Evolutionary conservation across 805 yeast species (phyloP).

Genomic region (Metahyphopichia silvanorum): DNA sequence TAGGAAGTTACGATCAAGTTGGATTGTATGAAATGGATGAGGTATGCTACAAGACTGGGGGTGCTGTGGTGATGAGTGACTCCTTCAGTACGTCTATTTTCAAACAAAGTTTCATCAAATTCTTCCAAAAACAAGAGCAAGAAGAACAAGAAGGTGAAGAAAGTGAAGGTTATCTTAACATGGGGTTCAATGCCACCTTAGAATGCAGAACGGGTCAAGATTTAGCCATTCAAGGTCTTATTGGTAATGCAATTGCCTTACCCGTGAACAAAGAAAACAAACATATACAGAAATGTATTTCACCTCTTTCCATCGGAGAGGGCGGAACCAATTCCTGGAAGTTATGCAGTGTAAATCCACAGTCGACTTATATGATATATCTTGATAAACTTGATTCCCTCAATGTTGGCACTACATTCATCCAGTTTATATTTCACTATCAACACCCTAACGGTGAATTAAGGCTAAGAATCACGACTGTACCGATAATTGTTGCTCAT

Average conservation of each 20-base stretch:
- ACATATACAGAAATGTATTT: slow-evolving; percentile 20
- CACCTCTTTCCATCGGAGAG: slow-evolving; percentile 41
- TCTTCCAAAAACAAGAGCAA: slow-evolving; percentile 38
- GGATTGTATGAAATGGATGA: slow-evolving; percentile 67
- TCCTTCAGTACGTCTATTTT: slow-evolving; percentile 66
- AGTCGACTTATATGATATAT: slow-evolving; percentile 56
- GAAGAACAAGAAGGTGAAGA: slow-evolving; percentile 8
- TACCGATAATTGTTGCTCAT: slow-evolving; percentile 42
- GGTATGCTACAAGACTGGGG: slow-evolving; percentile 57
- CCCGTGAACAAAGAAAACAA: slow-evolving; percentile 21
- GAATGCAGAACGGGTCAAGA: slow-evolving; percentile 53
- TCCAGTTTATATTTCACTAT: slow-evolving; percentile 59
- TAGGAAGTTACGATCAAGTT: slow-evolving; percentile 68
- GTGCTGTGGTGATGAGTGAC: slow-evolving; percentile 59
- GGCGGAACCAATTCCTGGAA: slow-evolving; percentile 60
- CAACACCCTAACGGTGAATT: slow-evolving; percentile 59
- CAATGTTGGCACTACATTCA: slow-evolving; percentile 26
- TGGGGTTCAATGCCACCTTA: slow-evolving; percentile 59
- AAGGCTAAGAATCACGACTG: slow-evolving; percentile 60
- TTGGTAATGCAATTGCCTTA: slow-evolving; percentile 60
- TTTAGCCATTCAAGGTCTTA: slow-evolving; percentile 53
- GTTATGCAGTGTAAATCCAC: slow-evolving; percentile 51
- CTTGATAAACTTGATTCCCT: slow-evolving; percentile 46
- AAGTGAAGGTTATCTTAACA: slow-evolving; percentile 33
- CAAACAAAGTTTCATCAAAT: slow-evolving; percentile 58